Conservation (phyloP, 129 eudicot species). For the Mikania micrantha region DNA sequence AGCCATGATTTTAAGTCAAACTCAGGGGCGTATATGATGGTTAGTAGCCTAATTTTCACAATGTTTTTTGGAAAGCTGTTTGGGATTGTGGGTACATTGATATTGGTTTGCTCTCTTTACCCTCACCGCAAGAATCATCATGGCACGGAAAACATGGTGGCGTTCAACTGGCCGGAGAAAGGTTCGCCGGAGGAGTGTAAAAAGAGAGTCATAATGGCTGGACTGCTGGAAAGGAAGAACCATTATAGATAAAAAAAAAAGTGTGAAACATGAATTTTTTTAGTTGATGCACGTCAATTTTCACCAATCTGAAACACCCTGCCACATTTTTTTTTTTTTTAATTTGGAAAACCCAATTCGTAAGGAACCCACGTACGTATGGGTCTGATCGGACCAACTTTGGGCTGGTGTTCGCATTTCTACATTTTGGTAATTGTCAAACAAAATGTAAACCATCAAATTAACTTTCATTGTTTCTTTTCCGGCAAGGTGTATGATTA, state of each 20-base stretch:
- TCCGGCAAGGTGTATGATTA: neutral
- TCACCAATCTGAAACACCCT: neutral
- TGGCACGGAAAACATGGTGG: neutral
- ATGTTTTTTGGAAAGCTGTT: constrained; percentile 33
- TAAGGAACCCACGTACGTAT: no score
- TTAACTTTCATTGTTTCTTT: neutral
- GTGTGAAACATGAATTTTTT: neutral
- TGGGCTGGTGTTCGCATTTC: no score
- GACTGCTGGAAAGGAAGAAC: constrained; percentile 39
- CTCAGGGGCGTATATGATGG: constrained; percentile 20
- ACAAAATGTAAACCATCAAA: neutral
- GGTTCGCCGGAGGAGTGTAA: constrained; percentile 27
- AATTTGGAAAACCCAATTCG: no score
- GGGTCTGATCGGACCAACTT: no score
- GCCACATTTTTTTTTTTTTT: no score
- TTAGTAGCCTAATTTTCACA: constrained; percentile 25
- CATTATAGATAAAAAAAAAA: constrained; percentile 19
- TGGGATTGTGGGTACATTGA: constrained; percentile 29
- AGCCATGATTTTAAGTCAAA: constrained; percentile 7
- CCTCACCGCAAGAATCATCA: constrained; percentile 20
- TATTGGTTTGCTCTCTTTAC: constrained; percentile 24
- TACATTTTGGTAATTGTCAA: no score
- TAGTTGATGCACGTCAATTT: constrained; percentile 11
- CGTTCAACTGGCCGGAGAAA: constrained; percentile 22
- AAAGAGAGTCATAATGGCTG: constrained; percentile 41